These are phyloP conservation scores for Nemania abortiva DNA, from an alignment of 2,329 filamentous ascomycete species.

Conservation along the genomic window DNA sequence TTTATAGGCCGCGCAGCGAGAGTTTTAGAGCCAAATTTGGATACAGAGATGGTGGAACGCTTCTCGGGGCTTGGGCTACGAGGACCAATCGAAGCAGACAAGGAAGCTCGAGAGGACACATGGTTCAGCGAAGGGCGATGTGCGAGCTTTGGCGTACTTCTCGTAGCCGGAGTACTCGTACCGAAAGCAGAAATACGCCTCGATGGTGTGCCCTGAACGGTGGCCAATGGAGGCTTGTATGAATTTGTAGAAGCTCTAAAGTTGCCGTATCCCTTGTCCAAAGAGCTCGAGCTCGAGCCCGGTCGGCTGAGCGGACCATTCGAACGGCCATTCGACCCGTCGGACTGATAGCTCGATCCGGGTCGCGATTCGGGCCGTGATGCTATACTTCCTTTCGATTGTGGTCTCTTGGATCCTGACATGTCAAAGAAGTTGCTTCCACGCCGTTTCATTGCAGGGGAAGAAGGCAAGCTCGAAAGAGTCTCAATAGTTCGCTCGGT, in stretches of 20 bases:
- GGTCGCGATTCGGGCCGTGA: conserved; percentile 71
- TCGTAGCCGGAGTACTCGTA: conserved; percentile 53
- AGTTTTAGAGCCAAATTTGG: conserved; percentile 62
- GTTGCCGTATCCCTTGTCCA: conserved; percentile 55
- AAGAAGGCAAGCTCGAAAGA: conserved; percentile 80
- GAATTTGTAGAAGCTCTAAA: conserved; percentile 60
- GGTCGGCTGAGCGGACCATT: conserved; percentile 66
- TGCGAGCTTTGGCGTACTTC: conserved; percentile 43
- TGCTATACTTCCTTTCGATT: conserved; percentile 60
- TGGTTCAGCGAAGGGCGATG: conserved; percentile 49
- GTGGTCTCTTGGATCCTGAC: conserved; percentile 69
- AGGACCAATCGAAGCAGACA: conserved; percentile 47
- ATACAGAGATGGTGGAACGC: conserved; percentile 44
- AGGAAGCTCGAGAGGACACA: conserved; percentile 52
- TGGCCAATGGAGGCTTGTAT: conserved; percentile 58
- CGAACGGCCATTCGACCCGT: conserved; percentile 64
- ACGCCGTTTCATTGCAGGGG: conserved; percentile 75
- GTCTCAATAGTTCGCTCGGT: conserved; percentile 90
- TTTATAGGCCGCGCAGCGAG: conserved; percentile 61
- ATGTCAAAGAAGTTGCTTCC: conserved; percentile 79
- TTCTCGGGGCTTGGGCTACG: conserved; percentile 58
- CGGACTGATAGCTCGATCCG: conserved; percentile 73
- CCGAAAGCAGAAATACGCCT: conserved; percentile 52
- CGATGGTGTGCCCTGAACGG: conserved; percentile 60
- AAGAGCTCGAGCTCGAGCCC: conserved; percentile 65